Percentiles rank a stretch among this genome's conserved stretches.
Evolutionary conservation across 2,329 filamentous ascomycete species (phyloP).

Genomic region (Epichloe gansuensis): DNA sequence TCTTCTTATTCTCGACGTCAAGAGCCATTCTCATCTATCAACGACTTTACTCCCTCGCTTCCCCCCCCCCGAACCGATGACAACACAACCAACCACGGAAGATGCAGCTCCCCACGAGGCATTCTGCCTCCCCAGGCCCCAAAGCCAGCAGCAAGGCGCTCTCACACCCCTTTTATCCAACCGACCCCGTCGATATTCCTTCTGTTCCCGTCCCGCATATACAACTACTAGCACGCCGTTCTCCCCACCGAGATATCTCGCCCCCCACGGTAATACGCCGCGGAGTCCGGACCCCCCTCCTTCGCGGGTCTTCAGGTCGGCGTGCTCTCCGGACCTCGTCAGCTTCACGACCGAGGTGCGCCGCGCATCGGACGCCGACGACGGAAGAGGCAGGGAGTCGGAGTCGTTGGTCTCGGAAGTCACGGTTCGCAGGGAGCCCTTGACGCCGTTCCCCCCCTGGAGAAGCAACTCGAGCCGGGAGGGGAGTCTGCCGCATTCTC

Average conservation of each 20-base stretch:
- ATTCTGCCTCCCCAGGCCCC: neutral
- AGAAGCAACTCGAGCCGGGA: conserved; percentile 3
- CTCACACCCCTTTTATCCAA: neutral
- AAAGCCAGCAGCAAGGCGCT: neutral
- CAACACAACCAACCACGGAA: neutral
- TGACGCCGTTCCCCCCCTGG: conserved; percentile 18
- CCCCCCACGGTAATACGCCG: neutral
- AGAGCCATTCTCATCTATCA: too few species aligned
- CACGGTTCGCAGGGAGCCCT: conserved; percentile 6
- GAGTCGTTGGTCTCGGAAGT: neutral
- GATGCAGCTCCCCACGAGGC: neutral
- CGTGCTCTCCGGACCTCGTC: neutral
- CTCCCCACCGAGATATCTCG: neutral
- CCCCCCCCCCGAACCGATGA: too few species aligned
- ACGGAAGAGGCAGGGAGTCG: neutral
- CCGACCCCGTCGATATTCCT: neutral
- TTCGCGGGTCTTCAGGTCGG: neutral
- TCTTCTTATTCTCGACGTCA: too few species aligned
- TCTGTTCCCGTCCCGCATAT: neutral
- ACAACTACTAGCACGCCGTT: neutral
- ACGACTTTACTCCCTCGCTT: too few species aligned
- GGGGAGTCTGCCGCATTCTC: too few species aligned
- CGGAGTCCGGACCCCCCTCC: neutral
- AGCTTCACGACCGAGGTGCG: too few species aligned
- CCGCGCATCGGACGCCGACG: too few species aligned